These are phyloP conservation scores for Microstegium vimineum DNA, from an alignment of 176 grass and related monocot genomes.

Conservation along the genomic window DNA sequence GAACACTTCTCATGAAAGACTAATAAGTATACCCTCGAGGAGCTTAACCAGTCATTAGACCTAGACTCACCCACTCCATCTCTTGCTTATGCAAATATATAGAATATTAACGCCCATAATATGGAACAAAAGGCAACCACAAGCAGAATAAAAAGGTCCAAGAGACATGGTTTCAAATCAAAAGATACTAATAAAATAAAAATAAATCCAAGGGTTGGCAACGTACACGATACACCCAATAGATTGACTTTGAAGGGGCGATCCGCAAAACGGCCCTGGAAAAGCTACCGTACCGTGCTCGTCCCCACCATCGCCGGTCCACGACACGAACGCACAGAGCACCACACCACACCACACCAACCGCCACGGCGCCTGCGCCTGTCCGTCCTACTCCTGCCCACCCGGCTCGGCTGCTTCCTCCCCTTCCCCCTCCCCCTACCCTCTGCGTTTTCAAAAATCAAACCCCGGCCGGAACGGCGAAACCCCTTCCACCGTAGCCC, in stretches of 20 bases:
- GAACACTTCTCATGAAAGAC: not conserved
- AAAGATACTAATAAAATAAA: not conserved
- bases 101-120: not conserved
- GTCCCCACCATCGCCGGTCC: constrained; percentile 18
- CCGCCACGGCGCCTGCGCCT: not conserved
- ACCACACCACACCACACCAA: not conserved
- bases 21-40: not conserved
- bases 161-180: not conserved
- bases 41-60: not conserved
- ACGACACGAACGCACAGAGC: constrained; percentile 25
- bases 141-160: not conserved
- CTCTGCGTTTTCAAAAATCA: constrained; percentile 39
- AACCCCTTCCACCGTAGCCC: not conserved
- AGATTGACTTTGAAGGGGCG: not conserved
- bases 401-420: not conserved
- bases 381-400: not conserved
- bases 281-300: not conserved
- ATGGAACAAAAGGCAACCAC: not conserved
- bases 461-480: not conserved
- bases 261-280: not conserved
- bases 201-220: not conserved
- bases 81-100: not conserved
- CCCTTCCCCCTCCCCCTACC: not conserved
- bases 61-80: not conserved
- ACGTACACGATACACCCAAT: not conserved